Base-by-base conservation (phyloP, 768 basidiomycete species). In the Tulasnella sp. region DNA sequence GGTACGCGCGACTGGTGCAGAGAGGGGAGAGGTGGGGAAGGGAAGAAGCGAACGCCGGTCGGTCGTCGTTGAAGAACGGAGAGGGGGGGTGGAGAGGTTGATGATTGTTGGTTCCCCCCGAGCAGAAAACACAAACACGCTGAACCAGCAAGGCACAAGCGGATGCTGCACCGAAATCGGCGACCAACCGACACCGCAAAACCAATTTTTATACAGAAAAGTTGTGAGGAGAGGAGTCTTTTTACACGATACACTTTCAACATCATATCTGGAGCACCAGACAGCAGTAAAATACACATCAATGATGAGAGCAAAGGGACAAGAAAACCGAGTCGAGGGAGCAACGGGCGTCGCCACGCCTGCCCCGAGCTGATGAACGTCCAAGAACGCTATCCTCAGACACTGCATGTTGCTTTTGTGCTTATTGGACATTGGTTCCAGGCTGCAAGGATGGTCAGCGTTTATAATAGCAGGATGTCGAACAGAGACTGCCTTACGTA, bases 401-500 rank as follows among this genome's bases (percentile, higher is more conserved):
- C 6, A 42, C 11, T 9, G 49, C 49, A 22, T n/a, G 49, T 49
- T n/a, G 49, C 49, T 49, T 49, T 49, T 64, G 54, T 29, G 31
- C 15, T 34, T 38, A 70, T 39, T 39, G 36, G 69, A 42, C 37
- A 15, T 39, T 70, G 37, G 69, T 70, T 38, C 69, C 69, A 11
- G 69, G 69, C 69, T 70, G 17, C 7, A n/a, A 8, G 17, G 29
- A 17, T 8, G 31, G 36, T 70, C 31, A 70, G 69, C 58, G 6
- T 29, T 14, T 36, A 14, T 11, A 2, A 19, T 3, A 36, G 1
- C 3, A 9, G 7, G 19, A 36, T n/a, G 17, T n/a, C n/a, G 68
- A 34, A 25, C 9, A 7, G 36, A 34, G 69, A 5, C 37, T 19
- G 40, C 71, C 75, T 76, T 25, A 76, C 75, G 67, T 76, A 76